Evolutionary conservation across 805 yeast genomes (phyloP), one percentile per base, ranked within the genome.

Genomic region (Wilhelminamyces savonicus): DNA sequence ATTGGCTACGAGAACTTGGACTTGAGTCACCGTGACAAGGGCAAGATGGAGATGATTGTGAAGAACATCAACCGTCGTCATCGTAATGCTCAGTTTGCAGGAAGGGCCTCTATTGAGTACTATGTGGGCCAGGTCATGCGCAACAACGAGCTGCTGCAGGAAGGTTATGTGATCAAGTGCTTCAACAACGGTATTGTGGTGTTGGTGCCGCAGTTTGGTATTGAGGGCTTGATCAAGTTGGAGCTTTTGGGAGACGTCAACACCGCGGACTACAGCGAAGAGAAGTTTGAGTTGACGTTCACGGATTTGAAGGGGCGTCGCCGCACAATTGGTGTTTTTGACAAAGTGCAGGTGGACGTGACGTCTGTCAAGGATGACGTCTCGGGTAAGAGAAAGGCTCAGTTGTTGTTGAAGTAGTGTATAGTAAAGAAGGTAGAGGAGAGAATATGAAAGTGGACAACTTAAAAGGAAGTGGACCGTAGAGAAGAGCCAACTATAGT

Each of bases 71-170:
- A 92, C 64, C 78, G 72, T 44, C 80, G 96, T 44, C 99, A 92
- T 56, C 77, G 98, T 59, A 92, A 92, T 53, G 98, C 98, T 0
- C 99, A 92, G 60, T 84, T 90, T 66, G 99, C 99, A 2, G 99
- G 98, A 22, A 74, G 99, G 52, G 97, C 98, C 13, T 83, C 95
- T 52, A 85, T 92, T 37, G 98, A 92, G 55, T 92, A 92, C 60
- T 92, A 85, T 50, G 98, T 92, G 28, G 99, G 99, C 7, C 97
- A 92, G 62, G 96, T 90, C 24, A 82, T 92, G 83, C 83, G 85
- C 54, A 79, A 78, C 50, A 79, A 78, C 44, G 87, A 84, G 48
- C 66, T 82, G 21, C 66, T 67, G 11, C 94, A 85, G 52, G 87
- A 85, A 40, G 98, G 97, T 7, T 88, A 85, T 46, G 80, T 88